These are phyloP conservation scores for Rhizoctonia solani DNA, from an alignment of 1,284 basidiomycete species.

Conservation along the genomic window DNA sequence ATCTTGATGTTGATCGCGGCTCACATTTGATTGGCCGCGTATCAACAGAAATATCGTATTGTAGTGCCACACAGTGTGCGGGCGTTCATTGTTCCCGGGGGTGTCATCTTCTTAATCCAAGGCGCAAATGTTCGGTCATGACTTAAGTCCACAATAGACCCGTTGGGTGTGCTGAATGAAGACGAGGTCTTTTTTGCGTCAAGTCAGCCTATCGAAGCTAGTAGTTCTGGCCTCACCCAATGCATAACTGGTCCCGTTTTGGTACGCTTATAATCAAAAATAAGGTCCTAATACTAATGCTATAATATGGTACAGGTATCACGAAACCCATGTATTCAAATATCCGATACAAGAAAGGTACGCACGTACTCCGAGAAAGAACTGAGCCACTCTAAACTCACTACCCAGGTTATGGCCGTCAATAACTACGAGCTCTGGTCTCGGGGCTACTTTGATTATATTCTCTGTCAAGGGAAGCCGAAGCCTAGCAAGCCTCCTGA, in stretches of 20 bases:
- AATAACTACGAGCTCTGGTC: constrained; percentile 18
- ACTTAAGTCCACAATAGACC: constrained; percentile 9
- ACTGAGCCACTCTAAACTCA: not conserved
- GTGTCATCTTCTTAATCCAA: not conserved
- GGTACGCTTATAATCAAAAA: not conserved
- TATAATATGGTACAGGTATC: not conserved
- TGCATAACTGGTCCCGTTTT: constrained; percentile 18
- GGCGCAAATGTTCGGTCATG: not conserved
- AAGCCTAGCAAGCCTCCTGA: constrained; percentile 29
- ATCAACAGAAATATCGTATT: constrained; percentile 31
- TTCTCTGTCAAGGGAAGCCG: constrained; percentile 34
- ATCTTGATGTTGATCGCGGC: not conserved
- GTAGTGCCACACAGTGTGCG: constrained; percentile 23
- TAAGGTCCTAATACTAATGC: not conserved
- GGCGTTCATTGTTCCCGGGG: constrained; percentile 35
- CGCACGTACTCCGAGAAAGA: too few species aligned
- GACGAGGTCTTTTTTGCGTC: constrained; percentile 36
- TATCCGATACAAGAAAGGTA: constrained; percentile 24
- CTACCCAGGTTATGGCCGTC: constrained; percentile 27
- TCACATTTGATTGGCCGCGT: not conserved
- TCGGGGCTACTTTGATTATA: constrained; percentile 12
- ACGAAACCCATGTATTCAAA: constrained; percentile 16
- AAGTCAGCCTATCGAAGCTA: not conserved
- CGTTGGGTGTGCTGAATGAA: constrained; percentile 29
- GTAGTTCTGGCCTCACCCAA: not conserved